Evolutionary conservation across 768 basidiomycete genomes (phyloP), one percentile per base, ranked within the genome.

Genomic region (Boletus fagicola): DNA sequence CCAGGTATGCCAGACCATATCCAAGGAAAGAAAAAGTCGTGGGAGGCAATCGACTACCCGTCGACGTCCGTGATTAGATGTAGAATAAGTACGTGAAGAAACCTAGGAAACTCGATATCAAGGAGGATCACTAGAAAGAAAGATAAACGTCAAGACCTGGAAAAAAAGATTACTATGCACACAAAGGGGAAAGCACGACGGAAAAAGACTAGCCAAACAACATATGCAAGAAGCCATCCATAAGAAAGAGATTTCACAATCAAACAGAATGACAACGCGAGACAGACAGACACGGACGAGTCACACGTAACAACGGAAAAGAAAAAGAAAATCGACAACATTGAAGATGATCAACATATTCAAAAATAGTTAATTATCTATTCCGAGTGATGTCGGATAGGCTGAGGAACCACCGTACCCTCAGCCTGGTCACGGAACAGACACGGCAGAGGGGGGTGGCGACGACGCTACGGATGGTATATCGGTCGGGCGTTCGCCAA

Each of bases 1-100:
- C 66, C 72, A 71, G 70, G 70, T 73, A 71, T 71, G 60, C 68
- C 71, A 69, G 68, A 59, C 66, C 58, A 56, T 61, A 68, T 73
- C 62, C 64, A 62, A 71, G 60, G 26, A 70, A 70, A 70, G 65
- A 30, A 61, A 66, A 59, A 51, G 42, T 30, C 22, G 54, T 49
- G 44, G 26, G 58, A 44, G 53, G 50, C 55, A 42, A 51, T 58
- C 58, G 57, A 61, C 67, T 50, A 50, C 48, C 53, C 50, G 62
- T 56, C 59, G 55, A 43, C 58, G 55, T 47, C 60, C 45, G 51
- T 47, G 56, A 71, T 71, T 71, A 71, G 53, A 38, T 51, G 56
- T 57, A 56, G 38, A 42, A 39, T 69, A 70, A 64, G 68, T 71
- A 73, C 49, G 58, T 40, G 54, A 61, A 49, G 58, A 50, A 53